These are phyloP conservation scores for Parasitella parasitica DNA, from an alignment of 371 early-diverging fungal species.

Conservation along the genomic window DNA sequence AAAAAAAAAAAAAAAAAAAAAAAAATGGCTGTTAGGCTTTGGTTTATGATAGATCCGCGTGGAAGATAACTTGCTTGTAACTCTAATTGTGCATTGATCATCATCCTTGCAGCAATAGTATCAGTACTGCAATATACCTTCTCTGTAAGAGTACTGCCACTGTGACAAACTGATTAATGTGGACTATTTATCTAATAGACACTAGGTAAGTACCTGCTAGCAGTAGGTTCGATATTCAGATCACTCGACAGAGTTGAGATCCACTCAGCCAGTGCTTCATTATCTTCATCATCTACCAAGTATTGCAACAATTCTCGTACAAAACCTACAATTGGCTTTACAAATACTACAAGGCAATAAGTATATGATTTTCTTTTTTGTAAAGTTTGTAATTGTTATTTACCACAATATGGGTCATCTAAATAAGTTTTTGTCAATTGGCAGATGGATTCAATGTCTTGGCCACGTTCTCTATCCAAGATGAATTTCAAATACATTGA, in stretches of 20 bases:
- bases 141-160: background rate
- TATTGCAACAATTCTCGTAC: conserved; percentile 18
- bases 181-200: too few relatives aligned
- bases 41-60: too few relatives aligned
- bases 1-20: too few relatives aligned
- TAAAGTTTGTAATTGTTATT: background rate
- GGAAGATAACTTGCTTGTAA: conserved; percentile 10
- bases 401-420: conserved; percentile 6
- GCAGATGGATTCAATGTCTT: background rate
- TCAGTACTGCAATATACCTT: conserved; percentile 9
- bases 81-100: conserved; percentile 15
- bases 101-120: conserved; percentile 12
- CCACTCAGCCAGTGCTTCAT: conserved; percentile 8
- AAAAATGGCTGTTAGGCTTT: too few relatives aligned
- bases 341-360: conserved; percentile 15
- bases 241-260: background rate
- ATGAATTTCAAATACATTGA: conserved; percentile 6
- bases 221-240: background rate
- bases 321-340: conserved; percentile 12
- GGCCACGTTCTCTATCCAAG: conserved; percentile 17
- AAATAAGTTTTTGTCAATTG: conserved; percentile 3
- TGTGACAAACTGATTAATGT: background rate
- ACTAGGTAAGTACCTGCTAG: background rate
- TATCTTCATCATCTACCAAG: conserved; percentile 14
- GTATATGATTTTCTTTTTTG: background rate